Base-by-base conservation (phyloP, 2,329 filamentous ascomycete genomes). In the Aspergillus luchuensis region DNA sequence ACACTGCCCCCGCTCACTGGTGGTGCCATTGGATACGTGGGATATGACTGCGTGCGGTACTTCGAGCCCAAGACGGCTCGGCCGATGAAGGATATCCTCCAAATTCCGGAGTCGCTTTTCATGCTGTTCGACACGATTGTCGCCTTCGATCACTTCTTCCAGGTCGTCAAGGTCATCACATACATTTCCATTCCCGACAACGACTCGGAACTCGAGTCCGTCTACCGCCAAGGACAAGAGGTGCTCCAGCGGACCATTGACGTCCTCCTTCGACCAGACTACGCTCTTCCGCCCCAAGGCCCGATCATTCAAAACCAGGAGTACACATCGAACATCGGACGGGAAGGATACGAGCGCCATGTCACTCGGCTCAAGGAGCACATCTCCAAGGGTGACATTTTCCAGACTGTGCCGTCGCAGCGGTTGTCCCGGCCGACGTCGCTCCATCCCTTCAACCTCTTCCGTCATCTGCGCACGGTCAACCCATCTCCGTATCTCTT, bases 401-500 rank as follows among this genome's bases (percentile, higher is more conserved):
- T 99, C 79, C 95, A 99, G 77, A 92, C 92, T 0, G 95, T 99
- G 15, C 95, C 95, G 1, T 97, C 92, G 45, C 95, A 99, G 79
- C 88, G 95, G 56, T 91, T 98, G 73, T 89, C 93, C 7, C 87
- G 94, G 28, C 93, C 93, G 13, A 99, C 95, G 2, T 88, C 87
- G 58, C 82, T 99, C 47, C 95, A 99, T 76, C 94, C 95, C 0
- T 99, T 98, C 84, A 99, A 98, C 81, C 91, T 99, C 71, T 99
- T 98, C 83, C 88, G 94, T 57, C 92, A 97, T 75, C 85, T 99
- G 39, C 91, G 95, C 64, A 97, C 92, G n/a, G 91, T 98, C 72
- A 99, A 99, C 75, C 95, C 95, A 0, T 97, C 92, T 8, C 95
- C 95, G 0, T 99, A 99, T 78, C 87, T 99, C 38, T 99, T 99